A percentile compares a stretch with the other conserved stretches of the same genome.
Conservation (phyloP, 2,329 filamentous ascomycete species). For the Xylaria sp. region DNA sequence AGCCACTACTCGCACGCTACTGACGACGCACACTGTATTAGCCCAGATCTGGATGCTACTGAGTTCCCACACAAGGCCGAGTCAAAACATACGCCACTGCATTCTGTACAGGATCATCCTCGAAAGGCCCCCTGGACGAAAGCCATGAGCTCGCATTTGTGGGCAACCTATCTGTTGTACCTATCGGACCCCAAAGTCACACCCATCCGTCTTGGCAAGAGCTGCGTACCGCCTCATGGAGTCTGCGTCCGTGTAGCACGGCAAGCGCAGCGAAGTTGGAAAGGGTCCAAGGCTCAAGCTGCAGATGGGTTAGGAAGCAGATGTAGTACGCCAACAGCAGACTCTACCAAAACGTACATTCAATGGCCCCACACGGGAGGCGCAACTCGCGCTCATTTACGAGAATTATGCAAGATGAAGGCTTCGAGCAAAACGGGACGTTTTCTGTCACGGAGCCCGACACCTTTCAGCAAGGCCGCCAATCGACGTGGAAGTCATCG, state of each 20-base stretch:
- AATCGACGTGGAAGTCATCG: slow-evolving; percentile 46
- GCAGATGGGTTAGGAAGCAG: slow-evolving; percentile 41
- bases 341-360: slow-evolving; percentile 44
- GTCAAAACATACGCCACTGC: slow-evolving; percentile 5
- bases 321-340: slow-evolving; percentile 51
- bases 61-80: slow-evolving; percentile 28
- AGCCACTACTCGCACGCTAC: slow-evolving; percentile 53
- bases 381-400: slow-evolving; percentile 56
- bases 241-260: slow-evolving; percentile 61
- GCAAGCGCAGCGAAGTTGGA: slow-evolving; percentile 62
- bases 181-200: slow-evolving; percentile 63
- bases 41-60: slow-evolving; percentile 42
- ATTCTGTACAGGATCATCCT: slow-evolving; percentile 27
- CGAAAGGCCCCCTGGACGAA: slow-evolving; percentile 58
- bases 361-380: slow-evolving; percentile 61
- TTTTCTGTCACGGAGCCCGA: slow-evolving; percentile 49
- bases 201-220: slow-evolving; percentile 58
- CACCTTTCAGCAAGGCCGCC: slow-evolving; percentile 50
- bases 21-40: slow-evolving; percentile 51
- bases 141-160: slow-evolving; percentile 60
- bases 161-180: slow-evolving; percentile 60
- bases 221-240: slow-evolving; percentile 58
- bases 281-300: slow-evolving; percentile 47
- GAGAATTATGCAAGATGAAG: slow-evolving; percentile 57
- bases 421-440: slow-evolving; percentile 41